Percentiles rank a stretch among this genome's conserved stretches.
These are phyloP conservation scores for Aegle marmelos DNA, from an alignment of 345 rosid genomes.

Conservation along the genomic window DNA sequence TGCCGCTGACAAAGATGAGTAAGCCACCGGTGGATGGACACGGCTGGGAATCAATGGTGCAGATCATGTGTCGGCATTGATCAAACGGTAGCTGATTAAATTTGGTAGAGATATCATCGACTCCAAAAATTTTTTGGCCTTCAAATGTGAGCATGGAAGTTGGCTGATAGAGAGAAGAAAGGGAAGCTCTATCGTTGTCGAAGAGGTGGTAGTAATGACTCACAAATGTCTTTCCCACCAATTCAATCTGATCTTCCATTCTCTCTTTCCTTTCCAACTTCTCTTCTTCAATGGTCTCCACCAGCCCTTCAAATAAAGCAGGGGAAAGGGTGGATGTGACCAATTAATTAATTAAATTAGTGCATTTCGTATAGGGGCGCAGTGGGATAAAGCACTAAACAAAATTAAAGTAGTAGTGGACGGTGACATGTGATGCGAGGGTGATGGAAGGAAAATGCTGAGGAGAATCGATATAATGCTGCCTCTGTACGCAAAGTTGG, in stretches of 20 bases:
- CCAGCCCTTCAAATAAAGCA: conserved; percentile 7
- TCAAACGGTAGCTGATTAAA: conserved; percentile 68
- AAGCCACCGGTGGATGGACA: conserved; percentile 58
- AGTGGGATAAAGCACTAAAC: neutral
- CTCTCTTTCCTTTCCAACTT: neutral
- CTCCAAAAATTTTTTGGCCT: conserved; percentile 61
- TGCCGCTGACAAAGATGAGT: conserved; percentile 74
- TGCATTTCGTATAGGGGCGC: neutral
- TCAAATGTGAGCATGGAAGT: conserved; percentile 80
- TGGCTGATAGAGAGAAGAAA: conserved; percentile 55
- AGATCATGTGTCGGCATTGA: conserved; percentile 56
- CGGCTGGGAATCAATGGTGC: conserved; percentile 76
- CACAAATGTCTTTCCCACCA: conserved; percentile 74
- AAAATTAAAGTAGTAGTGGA: too few relatives aligned
- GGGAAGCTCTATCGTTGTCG: conserved; percentile 52
- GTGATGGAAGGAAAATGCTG: conserved; percentile 9
- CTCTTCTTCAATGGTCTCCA: neutral
- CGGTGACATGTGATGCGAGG: neutral
- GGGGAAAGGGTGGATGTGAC: neutral
- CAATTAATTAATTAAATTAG: neutral
- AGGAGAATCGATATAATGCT: conserved; percentile 43
- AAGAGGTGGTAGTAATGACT: conserved; percentile 73
- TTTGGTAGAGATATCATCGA: conserved; percentile 51
- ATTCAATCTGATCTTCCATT: conserved; percentile 59
- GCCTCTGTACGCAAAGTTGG: conserved; percentile 44